These are phyloP conservation scores for Geotrichum australiense DNA, from an alignment of 1,139 yeast species.

Conservation along the genomic window DNA sequence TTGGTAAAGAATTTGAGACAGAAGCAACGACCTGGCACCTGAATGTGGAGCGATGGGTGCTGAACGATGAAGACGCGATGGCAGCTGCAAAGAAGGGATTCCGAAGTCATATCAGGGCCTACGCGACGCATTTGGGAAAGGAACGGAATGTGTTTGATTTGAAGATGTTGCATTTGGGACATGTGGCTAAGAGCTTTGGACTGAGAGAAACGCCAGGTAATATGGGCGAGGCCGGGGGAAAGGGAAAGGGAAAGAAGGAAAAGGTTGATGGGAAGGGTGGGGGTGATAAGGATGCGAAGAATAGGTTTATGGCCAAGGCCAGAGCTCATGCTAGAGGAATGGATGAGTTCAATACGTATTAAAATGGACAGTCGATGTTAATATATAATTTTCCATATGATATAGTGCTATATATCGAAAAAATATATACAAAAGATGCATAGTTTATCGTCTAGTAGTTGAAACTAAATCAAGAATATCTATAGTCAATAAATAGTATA, in stretches of 20 bases:
- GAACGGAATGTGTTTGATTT: slow-evolving; percentile 79
- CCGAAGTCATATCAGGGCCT: slow-evolving; percentile 85
- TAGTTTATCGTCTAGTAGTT: too few species aligned
- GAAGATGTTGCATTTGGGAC: slow-evolving; percentile 81
- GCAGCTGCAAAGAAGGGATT: slow-evolving; percentile 79
- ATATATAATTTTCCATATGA: too few species aligned
- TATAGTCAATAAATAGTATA: too few species aligned
- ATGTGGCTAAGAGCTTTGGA: slow-evolving; percentile 90
- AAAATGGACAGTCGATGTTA: too few species aligned
- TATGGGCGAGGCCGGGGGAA: slow-evolving; percentile 36
- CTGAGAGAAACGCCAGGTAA: slow-evolving; percentile 89
- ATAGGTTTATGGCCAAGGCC: slow-evolving; percentile 76
- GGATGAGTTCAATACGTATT: slow-evolving; percentile 75
- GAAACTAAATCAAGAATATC: too few species aligned
- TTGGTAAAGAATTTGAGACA: slow-evolving; percentile 70
- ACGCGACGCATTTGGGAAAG: slow-evolving; percentile 83
- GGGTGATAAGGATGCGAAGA: slow-evolving; percentile 31
- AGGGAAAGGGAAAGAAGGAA: slow-evolving; percentile 18
- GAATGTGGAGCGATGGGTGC: slow-evolving; percentile 77
- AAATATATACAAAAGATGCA: too few species aligned
- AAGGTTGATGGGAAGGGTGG: slow-evolving; percentile 16
- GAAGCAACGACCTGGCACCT: slow-evolving; percentile 97
- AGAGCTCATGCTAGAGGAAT: slow-evolving; percentile 44
- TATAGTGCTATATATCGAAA: too few species aligned
- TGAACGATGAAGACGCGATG: slow-evolving; percentile 57